phyloP scores from a whole-genome alignment of 2,329 filamentous ascomycete genomes.

The Purpureocillium lavendulum region DNA sequence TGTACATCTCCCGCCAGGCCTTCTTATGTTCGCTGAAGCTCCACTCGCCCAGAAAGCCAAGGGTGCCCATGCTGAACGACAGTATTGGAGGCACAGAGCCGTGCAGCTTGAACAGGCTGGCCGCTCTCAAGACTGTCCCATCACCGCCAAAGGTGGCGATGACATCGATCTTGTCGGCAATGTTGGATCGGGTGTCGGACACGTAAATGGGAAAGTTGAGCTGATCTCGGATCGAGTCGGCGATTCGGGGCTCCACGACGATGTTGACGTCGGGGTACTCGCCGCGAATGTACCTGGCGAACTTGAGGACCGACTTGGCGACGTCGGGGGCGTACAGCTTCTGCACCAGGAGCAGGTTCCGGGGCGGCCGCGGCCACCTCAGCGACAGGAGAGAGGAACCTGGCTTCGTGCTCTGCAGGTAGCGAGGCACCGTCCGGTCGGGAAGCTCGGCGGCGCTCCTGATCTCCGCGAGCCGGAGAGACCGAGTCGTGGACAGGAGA shows the following conservation, averaged over 20 bases:
- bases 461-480: constrained; percentile 22
- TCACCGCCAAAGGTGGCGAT: constrained; percentile 89
- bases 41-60: constrained; percentile 95
- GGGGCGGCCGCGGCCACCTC: constrained; percentile 44
- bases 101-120: constrained; percentile 62
- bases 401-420: constrained; percentile 31
- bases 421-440: constrained; percentile 23
- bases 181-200: constrained; percentile 37
- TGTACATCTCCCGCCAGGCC: constrained; percentile 87
- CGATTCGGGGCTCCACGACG: constrained; percentile 72
- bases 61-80: constrained; percentile 92
- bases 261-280: constrained; percentile 78
- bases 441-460: constrained; percentile 24
- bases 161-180: constrained; percentile 78
- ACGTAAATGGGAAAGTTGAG: constrained; percentile 70
- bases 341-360: constrained; percentile 49
- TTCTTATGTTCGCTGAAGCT: constrained; percentile 89
- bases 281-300: constrained; percentile 62
- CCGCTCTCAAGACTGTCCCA: constrained; percentile 27
- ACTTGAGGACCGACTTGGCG: constrained; percentile 41
- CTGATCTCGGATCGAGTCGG: constrained; percentile 58
- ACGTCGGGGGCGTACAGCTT: constrained; percentile 49
- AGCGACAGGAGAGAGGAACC: constrained; percentile 46
- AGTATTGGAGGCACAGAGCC: constrained; percentile 80
- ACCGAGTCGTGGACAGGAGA: constrained; percentile 40